Evolutionary conservation across 106 monocot genomes (phyloP).

Genomic region (Hemerocallis citrina): DNA sequence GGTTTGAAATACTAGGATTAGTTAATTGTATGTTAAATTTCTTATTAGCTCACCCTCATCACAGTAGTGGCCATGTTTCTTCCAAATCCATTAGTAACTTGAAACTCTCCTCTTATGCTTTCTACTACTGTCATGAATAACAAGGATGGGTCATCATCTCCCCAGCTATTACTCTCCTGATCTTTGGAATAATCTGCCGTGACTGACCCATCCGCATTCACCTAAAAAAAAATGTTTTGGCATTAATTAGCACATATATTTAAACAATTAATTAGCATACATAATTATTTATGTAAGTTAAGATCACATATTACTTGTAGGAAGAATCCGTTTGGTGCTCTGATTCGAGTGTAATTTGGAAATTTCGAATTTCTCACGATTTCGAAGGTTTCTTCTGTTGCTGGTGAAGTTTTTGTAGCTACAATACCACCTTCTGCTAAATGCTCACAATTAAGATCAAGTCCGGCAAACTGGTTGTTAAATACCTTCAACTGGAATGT

Average conservation of each 20-base stretch:
- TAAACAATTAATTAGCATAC: background rate
- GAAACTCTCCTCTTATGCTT: slow-evolving; percentile 32
- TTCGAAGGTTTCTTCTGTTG: slow-evolving; percentile 15
- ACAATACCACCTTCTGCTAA: background rate
- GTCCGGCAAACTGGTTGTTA: background rate
- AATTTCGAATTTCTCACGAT: slow-evolving; percentile 3
- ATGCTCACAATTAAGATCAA: background rate
- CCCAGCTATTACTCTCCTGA: slow-evolving; percentile 27
- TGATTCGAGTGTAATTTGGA: slow-evolving; percentile 9
- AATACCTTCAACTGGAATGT: background rate
- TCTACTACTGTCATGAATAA: slow-evolving; percentile 22
- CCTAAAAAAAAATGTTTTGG: background rate
- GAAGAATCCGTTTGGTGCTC: slow-evolving; percentile 18
- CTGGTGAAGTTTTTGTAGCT: slow-evolving; percentile 1
- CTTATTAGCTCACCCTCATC: slow-evolving; percentile 16
- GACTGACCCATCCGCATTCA: slow-evolving; percentile 6
- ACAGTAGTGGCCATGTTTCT: slow-evolving; percentile 17
- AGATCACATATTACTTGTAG: slow-evolving; percentile 11
- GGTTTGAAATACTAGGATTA: no score
- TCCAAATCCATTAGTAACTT: slow-evolving; percentile 62
- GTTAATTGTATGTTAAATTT: no score
- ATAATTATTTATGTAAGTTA: background rate
- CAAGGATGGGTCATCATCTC: slow-evolving; percentile 44
- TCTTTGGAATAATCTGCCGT: slow-evolving; percentile 24
- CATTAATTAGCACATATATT: background rate